Evolutionary conservation across 2,329 filamentous ascomycete species (phyloP), one percentile per base, ranked within the genome.

Genomic region (Mollisiaceae sp.): DNA sequence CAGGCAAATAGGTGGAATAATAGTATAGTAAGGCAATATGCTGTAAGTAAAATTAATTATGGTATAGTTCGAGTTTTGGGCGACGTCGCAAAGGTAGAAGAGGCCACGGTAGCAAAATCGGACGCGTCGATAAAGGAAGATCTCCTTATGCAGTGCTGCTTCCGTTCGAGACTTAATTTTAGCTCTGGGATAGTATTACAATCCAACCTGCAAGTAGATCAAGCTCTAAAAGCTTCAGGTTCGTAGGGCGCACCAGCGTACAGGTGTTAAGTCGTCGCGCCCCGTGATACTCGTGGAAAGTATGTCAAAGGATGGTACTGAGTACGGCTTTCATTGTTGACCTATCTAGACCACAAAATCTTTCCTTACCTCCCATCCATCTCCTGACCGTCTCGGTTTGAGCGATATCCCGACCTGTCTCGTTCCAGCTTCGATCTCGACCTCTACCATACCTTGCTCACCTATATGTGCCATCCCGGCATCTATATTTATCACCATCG

Each of bases 251-350:
- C 27, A 32, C 27, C 6, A 32, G 27, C 27, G 27, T 32, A 32
- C 6, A 32, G 27, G 27, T 32, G 27, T 32, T 32, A 6, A 32
- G 6, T 32, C 27, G 27, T 84, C 89, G 55, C 79, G 90, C 12
- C 88, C 87, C 0, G 86, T 89, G 78, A n/a, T n/a, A n/a, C n/a
- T n/a, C 87, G 87, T 1, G 85, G 89, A 52, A 76, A 90, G 61
- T 76, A 65, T 89, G 88, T 67, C 88, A 90, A 70, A 90, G 90
- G 76, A 82, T 85, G 20, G 89, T 89, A 41, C 75, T 91, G 20
- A 32, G 27, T 32, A 32, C 27, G 27, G 27, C 27, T 32, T 32
- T 32, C 27, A 32, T 32, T 32, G 27, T 32, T 32, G 3, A n/a
- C 27, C 27, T 15, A 12, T 57, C 35, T 43, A 58, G 11, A 27